Percentiles rank a stretch among this genome's conserved stretches.
Conservation (phyloP, 2,329 filamentous ascomycete genomes). For the Cryphonectria carpinicola region DNA sequence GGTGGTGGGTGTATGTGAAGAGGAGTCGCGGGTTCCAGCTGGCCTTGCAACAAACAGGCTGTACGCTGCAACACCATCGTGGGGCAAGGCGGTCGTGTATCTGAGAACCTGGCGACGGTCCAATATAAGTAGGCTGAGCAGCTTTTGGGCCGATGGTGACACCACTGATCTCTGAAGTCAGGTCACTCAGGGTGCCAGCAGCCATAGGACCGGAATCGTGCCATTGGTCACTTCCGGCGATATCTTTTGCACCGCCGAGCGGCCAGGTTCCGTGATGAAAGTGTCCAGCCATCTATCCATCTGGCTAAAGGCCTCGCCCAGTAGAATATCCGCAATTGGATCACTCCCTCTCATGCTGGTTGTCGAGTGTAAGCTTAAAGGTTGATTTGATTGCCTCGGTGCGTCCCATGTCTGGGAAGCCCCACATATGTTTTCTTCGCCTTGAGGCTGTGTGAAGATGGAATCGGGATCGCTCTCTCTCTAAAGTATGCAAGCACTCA, state of each 20-base stretch:
- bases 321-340: neutral
- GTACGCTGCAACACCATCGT: neutral
- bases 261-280: neutral
- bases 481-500: neutral
- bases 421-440: neutral
- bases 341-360: neutral
- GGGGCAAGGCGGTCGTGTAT: neutral
- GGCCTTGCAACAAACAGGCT: neutral
- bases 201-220: neutral
- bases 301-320: neutral
- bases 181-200: constrained; percentile 1
- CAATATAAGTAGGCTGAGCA: neutral
- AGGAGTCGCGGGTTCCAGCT: neutral
- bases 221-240: neutral
- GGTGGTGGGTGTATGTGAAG: neutral
- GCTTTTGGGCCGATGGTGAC: neutral
- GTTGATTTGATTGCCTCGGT: neutral
- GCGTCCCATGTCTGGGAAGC: neutral
- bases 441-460: neutral
- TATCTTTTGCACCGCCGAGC: neutral
- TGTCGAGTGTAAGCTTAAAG: neutral
- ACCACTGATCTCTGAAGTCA: neutral
- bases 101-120: neutral
- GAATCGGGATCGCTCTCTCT: neutral
- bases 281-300: neutral